phyloP scores from a whole-genome alignment of 192 early-diverging fungal species.

The Coemansia guatemalensis region DNA sequence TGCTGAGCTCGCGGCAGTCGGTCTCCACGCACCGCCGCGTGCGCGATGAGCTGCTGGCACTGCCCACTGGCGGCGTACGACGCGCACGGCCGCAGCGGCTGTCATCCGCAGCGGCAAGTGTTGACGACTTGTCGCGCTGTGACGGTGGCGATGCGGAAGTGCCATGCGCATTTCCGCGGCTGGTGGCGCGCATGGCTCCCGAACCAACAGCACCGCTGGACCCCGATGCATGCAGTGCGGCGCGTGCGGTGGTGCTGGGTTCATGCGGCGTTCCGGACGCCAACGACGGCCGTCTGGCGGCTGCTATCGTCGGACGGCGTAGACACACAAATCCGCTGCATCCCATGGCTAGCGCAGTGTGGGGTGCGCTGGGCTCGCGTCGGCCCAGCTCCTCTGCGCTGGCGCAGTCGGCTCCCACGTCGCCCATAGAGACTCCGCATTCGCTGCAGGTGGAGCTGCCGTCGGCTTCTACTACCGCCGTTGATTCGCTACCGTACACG shows the following conservation, averaged over 20 bases:
- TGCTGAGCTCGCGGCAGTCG: neutral
- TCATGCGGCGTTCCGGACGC: neutral
- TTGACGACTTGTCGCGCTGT: neutral
- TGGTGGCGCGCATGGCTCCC: slow-evolving; percentile 12
- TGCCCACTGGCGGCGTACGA: slow-evolving; percentile 23
- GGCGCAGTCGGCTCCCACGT: slow-evolving; percentile 12
- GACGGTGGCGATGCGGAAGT: neutral
- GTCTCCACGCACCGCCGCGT: neutral
- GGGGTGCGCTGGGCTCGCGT: neutral
- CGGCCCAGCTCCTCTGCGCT: neutral
- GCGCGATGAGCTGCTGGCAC: slow-evolving; percentile 10
- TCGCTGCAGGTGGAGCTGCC: neutral
- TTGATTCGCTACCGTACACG: neutral
- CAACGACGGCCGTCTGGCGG: neutral
- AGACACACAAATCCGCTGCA: neutral
- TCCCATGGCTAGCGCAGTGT: slow-evolving; percentile 4
- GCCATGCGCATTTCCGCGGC: slow-evolving; percentile 11
- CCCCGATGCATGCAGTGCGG: neutral
- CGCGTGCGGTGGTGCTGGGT: neutral
- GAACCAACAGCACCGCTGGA: slow-evolving; percentile 20
- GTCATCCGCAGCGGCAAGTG: neutral
- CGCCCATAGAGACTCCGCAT: neutral
- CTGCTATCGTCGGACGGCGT: neutral
- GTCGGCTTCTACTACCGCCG: neutral
- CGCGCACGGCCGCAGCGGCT: neutral